Evolutionary conservation across 148 eudicot genomes (phyloP), one percentile per base, ranked within the genome.

Genomic region (Persicaria tinctoria): DNA sequence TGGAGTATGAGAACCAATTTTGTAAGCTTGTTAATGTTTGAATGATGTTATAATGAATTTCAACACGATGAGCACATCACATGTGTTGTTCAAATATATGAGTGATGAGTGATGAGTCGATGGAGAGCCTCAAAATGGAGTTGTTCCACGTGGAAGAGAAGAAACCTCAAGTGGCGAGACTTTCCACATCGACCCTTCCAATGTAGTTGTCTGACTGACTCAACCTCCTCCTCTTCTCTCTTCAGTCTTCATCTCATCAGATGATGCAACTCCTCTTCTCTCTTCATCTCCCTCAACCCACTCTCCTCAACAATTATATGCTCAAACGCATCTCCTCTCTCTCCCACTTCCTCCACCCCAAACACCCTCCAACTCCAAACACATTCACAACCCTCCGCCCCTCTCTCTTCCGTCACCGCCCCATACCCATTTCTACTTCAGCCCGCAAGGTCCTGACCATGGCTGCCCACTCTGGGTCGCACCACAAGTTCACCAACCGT

Each of bases 401-500:
- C n/a, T 55, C 59, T 55, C 59, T 16, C 14, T n/a, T 55, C 59
- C n/a, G 3, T 57, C 38, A 57, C 63, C 63, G 63, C 27, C 10
- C 27, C 63, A 57, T 57, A 57, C 63, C 68, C 68, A 8, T 63
- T 63, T 63, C 9, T 16, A 8, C 27, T 63, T 63, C 9, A 44
- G 16, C 20, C 48, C 17, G 4, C 44, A 85, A 75, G 79, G 81
- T 86, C 55, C 10, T 74, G 10, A 77, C 92, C 75, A 92, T 92
- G 97, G 89, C 90, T 1, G 88, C 82, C 72, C 80, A 72, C 17
- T 75, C 84, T 6, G 73, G 74, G 4, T 7, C 20, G 77, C 51
- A 70, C 89, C 59, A 45, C 84, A 85, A 78, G 73, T 76, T 82
- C 48, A 81, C 86, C 70, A 95, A 95, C 83, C 97, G 92, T 14